These are phyloP conservation scores for Penicillium verrucosum DNA, from an alignment of 2,329 filamentous ascomycete genomes.

Conservation along the genomic window DNA sequence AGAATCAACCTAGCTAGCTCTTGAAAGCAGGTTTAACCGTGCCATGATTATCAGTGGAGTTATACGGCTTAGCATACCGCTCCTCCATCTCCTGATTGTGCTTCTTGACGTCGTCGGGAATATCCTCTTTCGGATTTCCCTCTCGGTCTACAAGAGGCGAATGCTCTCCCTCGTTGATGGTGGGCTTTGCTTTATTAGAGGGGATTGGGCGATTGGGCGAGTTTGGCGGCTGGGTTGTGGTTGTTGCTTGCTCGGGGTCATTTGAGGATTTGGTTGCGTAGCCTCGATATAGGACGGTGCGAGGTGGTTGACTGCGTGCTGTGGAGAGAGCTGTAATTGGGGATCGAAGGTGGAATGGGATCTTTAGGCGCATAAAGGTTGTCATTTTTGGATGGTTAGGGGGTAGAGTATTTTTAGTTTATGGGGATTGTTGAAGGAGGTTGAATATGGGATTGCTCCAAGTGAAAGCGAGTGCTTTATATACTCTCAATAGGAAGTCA, in stretches of 20 bases:
- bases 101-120: constrained; percentile 35
- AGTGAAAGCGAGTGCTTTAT: neutral
- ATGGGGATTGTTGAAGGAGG: neutral
- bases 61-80: constrained; percentile 34
- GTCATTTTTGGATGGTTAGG: neutral
- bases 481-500: neutral
- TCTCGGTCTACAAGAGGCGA: constrained; percentile 31
- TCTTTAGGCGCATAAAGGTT: neutral
- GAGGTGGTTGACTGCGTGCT: neutral
- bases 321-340: neutral
- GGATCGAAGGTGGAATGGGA: neutral
- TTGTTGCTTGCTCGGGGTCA: neutral
- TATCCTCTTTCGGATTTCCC: constrained; percentile 25
- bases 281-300: neutral
- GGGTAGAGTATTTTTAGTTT: neutral
- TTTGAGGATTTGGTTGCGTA: constrained; percentile 6
- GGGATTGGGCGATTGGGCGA: constrained; percentile 20
- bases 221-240: neutral
- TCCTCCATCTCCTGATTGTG: constrained; percentile 36
- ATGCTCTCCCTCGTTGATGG: constrained; percentile 29
- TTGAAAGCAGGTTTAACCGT: constrained; percentile 13
- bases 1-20: neutral
- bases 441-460: neutral
- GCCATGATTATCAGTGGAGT: constrained; percentile 28
- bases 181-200: constrained; percentile 37